Conservation (phyloP, 2,329 filamentous ascomycete genomes). For the Colletotrichum tofieldiae region DNA sequence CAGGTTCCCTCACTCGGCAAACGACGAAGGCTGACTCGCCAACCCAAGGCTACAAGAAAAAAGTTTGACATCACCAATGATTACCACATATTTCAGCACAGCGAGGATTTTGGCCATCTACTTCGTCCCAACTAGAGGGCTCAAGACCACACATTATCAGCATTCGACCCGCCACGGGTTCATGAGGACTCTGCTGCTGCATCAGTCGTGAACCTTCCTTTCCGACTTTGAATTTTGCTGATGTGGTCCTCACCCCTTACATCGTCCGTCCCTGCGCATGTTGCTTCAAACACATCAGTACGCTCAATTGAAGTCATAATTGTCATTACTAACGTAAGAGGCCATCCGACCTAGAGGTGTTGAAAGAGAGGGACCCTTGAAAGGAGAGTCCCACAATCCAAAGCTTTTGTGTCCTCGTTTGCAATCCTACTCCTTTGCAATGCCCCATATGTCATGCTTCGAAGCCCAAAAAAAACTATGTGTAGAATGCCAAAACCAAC, state of each 20-base stretch:
- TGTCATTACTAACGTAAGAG: conserved; percentile 37
- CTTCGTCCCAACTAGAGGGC: background rate
- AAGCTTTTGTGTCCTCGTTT: conserved; percentile 16
- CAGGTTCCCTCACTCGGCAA: background rate
- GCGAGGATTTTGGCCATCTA: background rate
- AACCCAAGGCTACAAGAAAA: conserved; percentile 3
- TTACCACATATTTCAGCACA: background rate
- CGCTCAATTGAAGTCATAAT: conserved; percentile 15
- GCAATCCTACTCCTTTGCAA: conserved; percentile 31
- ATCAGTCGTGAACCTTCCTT: background rate
- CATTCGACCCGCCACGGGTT: background rate
- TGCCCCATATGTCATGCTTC: conserved; percentile 23
- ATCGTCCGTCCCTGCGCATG: background rate
- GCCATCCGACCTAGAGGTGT: conserved; percentile 23
- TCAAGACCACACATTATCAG: background rate
- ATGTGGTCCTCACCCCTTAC: background rate
- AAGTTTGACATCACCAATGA: conserved; percentile 4
- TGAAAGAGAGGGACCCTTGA: background rate
- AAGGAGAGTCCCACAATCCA: conserved; percentile 15
- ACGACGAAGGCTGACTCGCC: conserved; percentile 16
- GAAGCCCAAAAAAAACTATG: conserved; percentile 13
- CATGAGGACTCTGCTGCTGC: background rate
- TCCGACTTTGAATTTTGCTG: background rate
- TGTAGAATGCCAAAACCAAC: background rate
- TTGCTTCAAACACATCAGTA: background rate